These are phyloP conservation scores for Xylaria sp. DNA, from an alignment of 2,329 filamentous ascomycete genomes.

Conservation along the genomic window DNA sequence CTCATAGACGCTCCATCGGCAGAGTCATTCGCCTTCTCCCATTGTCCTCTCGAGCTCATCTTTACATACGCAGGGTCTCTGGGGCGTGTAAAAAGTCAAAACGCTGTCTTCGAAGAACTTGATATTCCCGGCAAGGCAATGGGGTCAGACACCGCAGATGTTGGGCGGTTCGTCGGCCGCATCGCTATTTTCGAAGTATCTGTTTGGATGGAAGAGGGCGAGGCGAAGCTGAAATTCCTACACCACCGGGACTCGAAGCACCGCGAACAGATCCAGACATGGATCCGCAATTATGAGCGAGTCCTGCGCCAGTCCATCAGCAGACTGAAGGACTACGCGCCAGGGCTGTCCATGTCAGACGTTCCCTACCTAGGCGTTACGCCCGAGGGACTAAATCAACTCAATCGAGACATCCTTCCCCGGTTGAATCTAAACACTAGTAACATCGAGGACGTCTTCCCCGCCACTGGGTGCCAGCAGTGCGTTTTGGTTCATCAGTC, in stretches of 20 bases:
- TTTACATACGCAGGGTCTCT: conserved; percentile 66
- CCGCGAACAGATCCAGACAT: conserved; percentile 56
- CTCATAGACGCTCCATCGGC: conserved; percentile 44
- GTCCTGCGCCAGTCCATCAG: conserved; percentile 58
- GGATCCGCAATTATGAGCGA: conserved; percentile 60
- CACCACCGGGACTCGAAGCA: conserved; percentile 57
- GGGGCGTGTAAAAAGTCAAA: conserved; percentile 59
- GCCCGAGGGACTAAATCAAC: conserved; percentile 57
- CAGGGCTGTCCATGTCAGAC: conserved; percentile 62
- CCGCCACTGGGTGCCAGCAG: conserved; percentile 60
- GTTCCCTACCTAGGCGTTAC: conserved; percentile 60
- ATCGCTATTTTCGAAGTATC: conserved; percentile 63
- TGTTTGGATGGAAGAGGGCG: conserved; percentile 57
- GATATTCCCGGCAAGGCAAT: conserved; percentile 53
- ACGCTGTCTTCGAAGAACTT: conserved; percentile 61
- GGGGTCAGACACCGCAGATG: conserved; percentile 55
- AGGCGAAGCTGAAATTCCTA: conserved; percentile 58
- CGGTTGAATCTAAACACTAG: conserved; percentile 55
- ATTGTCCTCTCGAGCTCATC: conserved; percentile 66
- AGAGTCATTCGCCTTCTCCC: conserved; percentile 52
- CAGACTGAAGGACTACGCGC: conserved; percentile 54
- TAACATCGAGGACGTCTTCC: conserved; percentile 62
- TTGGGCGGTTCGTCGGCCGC: conserved; percentile 58
- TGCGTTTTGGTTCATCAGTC: conserved; percentile 60
- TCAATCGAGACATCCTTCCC: conserved; percentile 56